Percentiles rank a stretch among this genome's conserved stretches.
Conservation (phyloP, 352 stramenopile species). For the Phytophthora crassamura region DNA sequence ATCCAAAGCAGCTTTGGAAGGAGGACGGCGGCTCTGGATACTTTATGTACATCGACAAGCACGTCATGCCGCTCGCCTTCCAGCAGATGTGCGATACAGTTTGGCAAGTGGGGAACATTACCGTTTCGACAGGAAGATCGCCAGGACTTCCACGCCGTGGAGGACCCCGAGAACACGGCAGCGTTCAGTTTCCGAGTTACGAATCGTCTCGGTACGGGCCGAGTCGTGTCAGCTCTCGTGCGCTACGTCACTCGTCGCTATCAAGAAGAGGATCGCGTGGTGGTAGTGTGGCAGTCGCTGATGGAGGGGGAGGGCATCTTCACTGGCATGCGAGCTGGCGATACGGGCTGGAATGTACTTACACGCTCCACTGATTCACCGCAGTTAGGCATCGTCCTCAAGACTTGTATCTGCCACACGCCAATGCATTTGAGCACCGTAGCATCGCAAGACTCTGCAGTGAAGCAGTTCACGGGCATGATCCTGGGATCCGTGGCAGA, state of each 20-base stretch:
- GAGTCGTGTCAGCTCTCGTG: conserved; percentile 4
- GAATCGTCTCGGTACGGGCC: not conserved
- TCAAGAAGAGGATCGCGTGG: conserved; percentile 44
- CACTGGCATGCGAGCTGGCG: conserved; percentile 12
- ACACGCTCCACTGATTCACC: not conserved
- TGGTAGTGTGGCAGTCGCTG: conserved; percentile 54
- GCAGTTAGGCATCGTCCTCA: not conserved
- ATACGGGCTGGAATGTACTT: conserved; percentile 18
- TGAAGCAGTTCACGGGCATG: conserved; percentile 11
- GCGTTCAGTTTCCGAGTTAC: conserved; percentile 19
- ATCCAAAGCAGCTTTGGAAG: no score
- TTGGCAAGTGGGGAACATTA: no score
- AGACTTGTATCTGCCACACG: conserved; percentile 3
- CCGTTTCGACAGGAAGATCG: conserved; percentile 4
- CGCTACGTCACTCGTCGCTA: conserved; percentile 41
- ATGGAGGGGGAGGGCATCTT: conserved; percentile 31
- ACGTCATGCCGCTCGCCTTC: not conserved
- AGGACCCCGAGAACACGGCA: not conserved
- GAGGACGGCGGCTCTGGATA: not conserved
- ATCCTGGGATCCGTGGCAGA: not conserved
- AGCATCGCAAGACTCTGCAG: not conserved
- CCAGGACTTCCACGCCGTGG: not conserved
- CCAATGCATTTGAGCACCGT: conserved; percentile 10
- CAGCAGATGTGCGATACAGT: conserved; percentile 1
- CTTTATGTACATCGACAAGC: conserved; percentile 3